phyloP scores from a whole-genome alignment of 768 basidiomycete genomes.

The Amanita thiersii region DNA sequence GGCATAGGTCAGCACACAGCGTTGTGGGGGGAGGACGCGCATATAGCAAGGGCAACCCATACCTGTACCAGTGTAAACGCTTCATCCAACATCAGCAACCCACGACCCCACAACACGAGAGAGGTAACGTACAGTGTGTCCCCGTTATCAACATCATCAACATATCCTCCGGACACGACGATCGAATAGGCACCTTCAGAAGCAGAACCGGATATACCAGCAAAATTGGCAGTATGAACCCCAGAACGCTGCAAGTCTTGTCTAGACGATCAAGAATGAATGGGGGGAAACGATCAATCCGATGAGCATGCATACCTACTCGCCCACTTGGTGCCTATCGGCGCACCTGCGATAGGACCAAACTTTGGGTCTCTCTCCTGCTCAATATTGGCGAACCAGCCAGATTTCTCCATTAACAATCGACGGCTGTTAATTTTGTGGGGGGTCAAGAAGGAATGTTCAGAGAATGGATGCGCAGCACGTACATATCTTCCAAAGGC shows the following conservation, averaged over 20 bases:
- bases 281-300: background rate
- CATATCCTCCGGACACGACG: conserved; percentile 30
- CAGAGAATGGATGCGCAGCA: too few relatives aligned
- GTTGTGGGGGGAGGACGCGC: background rate
- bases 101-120: background rate
- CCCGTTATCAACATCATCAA: conserved; percentile 32
- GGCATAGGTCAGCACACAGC: background rate
- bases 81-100: conserved; percentile 9
- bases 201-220: conserved; percentile 27
- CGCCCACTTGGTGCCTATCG: background rate
- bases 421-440: too few relatives aligned
- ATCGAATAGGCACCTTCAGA: conserved; percentile 30
- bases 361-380: background rate
- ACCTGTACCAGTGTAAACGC: conserved; percentile 35
- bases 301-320: background rate
- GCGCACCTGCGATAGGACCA: background rate
- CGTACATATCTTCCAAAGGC: conserved; percentile 1
- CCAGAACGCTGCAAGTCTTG: conserved; percentile 16
- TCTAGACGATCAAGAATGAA: conserved; percentile 15
- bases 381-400: background rate
- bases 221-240: conserved; percentile 20
- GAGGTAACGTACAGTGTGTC: conserved; percentile 24
- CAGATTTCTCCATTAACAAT: background rate
- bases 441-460: too few relatives aligned
- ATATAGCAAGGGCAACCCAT: background rate